A percentile compares a stretch with the other conserved stretches of the same genome.
These are phyloP conservation scores for Fomitopsis palustris DNA, from an alignment of 1,284 basidiomycete species.

Conservation along the genomic window DNA sequence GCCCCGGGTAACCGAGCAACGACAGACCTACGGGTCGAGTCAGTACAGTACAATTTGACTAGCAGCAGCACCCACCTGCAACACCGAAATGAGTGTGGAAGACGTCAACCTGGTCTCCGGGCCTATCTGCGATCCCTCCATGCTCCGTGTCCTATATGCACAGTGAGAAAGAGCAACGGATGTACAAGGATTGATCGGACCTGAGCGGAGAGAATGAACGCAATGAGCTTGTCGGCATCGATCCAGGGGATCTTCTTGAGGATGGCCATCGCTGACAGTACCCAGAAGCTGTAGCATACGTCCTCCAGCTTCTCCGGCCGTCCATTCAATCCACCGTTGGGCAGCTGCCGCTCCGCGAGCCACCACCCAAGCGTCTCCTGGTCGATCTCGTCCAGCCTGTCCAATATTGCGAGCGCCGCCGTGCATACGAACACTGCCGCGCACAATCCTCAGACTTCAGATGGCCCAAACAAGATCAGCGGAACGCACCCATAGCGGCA, in stretches of 20 bases:
- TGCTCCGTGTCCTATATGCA: slow-evolving; percentile 73
- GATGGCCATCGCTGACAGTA: slow-evolving; percentile 86
- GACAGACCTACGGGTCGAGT: slow-evolving; percentile 62
- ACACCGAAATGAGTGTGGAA: slow-evolving; percentile 96
- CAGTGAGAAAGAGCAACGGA: background rate
- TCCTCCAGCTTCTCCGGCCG: slow-evolving; percentile 98
- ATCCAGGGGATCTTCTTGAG: slow-evolving; percentile 88
- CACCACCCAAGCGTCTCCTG: slow-evolving; percentile 81
- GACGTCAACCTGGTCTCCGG: slow-evolving; percentile 92
- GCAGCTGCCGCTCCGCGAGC: slow-evolving; percentile 90
- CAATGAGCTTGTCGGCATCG: slow-evolving; percentile 74
- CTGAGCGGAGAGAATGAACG: slow-evolving; percentile 89
- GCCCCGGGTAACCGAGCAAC: slow-evolving; percentile 82
- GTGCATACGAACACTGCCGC: slow-evolving; percentile 84
- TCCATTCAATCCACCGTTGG: slow-evolving; percentile 93
- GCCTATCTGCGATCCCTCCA: slow-evolving; percentile 93
- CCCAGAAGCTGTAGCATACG: slow-evolving; percentile 98
- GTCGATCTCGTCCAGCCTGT: slow-evolving; percentile 78
- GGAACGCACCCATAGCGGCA: slow-evolving; percentile 76
- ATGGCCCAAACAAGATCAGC: background rate
- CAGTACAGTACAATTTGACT: background rate
- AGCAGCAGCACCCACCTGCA: slow-evolving; percentile 57
- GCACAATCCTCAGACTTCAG: background rate
- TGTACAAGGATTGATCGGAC: slow-evolving; percentile 38
- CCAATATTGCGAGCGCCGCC: slow-evolving; percentile 84